Evolutionary conservation across 176 grass and related monocot genomes (phyloP), one percentile per base, ranked within the genome.

Genomic region (Oryza rufipogon): DNA sequence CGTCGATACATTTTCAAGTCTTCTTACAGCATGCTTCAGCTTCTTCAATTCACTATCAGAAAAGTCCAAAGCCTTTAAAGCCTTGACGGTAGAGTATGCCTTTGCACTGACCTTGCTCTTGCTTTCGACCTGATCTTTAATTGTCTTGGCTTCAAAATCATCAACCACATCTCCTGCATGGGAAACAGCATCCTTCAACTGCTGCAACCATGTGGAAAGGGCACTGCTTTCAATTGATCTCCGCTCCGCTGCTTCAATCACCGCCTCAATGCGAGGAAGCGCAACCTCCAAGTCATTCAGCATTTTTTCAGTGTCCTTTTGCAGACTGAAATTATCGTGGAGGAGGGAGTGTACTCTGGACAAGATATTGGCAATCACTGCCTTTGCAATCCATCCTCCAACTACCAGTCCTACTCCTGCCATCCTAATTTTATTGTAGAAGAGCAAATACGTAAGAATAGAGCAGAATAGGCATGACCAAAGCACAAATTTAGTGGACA

Each of bases 201-300:
- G 11, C 4, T 75, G 26, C 3, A 84, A 42, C 81, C 81, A 84
- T 49, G 33, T 48, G 9, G 16, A 11, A 32, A 81, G 33, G 26
- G 33, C 22, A 11, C 15, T 34, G 42, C 7, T 71, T 19, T 11
- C 38, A 20, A 28, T 25, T 14, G 17, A 64, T 45, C 22, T 49
- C 79, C 48, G 28, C 49, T 71, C 49, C 9, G 79, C 79, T 30
- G 19, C 33, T 13, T 70, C 79, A 54, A 81, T 69, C 3, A 81
- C 64, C 12, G 2, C 36, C 30, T 81, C 54, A 68, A 81, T 48
- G 2, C 26, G 79, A 5, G 64, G 78, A 70, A 81, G 63, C 22
- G 63, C 14, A 49, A 4, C 32, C 36, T 66, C 38, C 5, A 81
- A 70, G 13, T 81, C 68, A 7, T 49, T 20, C 16, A 81, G 78